A percentile compares a stretch with the other conserved stretches of the same genome.
Conservation (phyloP, 2,329 filamentous ascomycete species). For the Colletotrichum liriopes region DNA sequence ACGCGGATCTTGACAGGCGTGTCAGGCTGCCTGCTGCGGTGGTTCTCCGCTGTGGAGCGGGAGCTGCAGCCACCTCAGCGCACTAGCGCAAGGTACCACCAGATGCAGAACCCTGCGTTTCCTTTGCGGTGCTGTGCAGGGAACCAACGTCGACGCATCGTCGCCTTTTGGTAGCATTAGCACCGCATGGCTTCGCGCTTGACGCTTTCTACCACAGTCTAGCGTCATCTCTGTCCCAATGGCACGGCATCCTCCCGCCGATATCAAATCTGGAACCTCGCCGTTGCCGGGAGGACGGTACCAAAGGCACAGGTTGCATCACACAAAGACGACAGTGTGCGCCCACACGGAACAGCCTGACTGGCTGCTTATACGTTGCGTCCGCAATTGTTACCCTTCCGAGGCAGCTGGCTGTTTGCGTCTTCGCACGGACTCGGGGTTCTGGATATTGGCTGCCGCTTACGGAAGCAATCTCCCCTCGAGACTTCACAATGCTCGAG, state of each 20-base stretch:
- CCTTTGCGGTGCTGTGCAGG: slow-evolving; percentile 18
- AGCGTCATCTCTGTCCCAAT: slow-evolving; percentile 6
- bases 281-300: not conserved
- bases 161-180: slow-evolving; percentile 7
- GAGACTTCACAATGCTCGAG: not conserved
- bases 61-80: slow-evolving; percentile 26
- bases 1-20: slow-evolving; percentile 27
- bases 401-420: not conserved
- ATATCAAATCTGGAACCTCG: not conserved
- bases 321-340: not conserved
- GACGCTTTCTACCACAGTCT: slow-evolving; percentile 7
- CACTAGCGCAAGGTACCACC: slow-evolving; percentile 21
- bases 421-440: not conserved
- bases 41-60: slow-evolving; percentile 28
- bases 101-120: slow-evolving; percentile 31
- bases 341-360: not conserved
- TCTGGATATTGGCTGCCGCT: not conserved
- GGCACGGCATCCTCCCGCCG: not conserved
- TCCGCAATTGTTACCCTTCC: not conserved
- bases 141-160: slow-evolving; percentile 1
- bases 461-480: slow-evolving; percentile 1
- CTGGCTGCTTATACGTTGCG: not conserved
- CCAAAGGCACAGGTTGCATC: not conserved
- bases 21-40: slow-evolving; percentile 7
- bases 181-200: slow-evolving; percentile 18